Evolutionary conservation across 2,329 filamentous ascomycete genomes (phyloP).

Genomic region (Pestalotiopsis sp.): DNA sequence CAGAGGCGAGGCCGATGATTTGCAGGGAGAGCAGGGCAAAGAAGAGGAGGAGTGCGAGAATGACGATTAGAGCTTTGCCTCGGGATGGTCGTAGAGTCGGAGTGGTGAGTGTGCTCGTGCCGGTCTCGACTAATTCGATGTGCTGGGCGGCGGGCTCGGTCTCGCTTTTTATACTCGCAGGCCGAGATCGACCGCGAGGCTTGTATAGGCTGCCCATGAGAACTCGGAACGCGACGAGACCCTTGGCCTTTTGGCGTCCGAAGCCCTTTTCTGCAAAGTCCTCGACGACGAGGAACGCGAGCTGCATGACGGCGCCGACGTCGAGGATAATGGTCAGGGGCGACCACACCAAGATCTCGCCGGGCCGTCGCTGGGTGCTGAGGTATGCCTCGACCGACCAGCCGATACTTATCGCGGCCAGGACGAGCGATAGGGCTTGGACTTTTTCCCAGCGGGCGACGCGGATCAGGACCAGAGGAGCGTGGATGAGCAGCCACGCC

Average conservation of each 20-base stretch:
- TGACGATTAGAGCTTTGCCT: constrained; percentile 14
- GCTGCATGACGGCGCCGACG: constrained; percentile 20
- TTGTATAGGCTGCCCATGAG: neutral
- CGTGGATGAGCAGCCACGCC: constrained; percentile 18
- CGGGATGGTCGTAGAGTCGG: neutral
- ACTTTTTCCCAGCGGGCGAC: constrained; percentile 19
- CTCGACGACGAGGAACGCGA: constrained; percentile 15
- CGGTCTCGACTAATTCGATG: neutral
- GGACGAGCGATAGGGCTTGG: constrained; percentile 16
- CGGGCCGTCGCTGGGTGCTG: constrained; percentile 15
- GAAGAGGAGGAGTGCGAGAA: constrained; percentile 15
- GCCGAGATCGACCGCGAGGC: neutral
- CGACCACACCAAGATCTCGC: constrained; percentile 18
- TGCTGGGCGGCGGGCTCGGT: neutral
- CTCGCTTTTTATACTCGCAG: neutral
- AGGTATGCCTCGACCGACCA: constrained; percentile 17
- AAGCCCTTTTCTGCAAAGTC: neutral
- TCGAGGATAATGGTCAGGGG: constrained; percentile 17
- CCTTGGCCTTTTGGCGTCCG: neutral
- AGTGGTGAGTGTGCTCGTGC: neutral
- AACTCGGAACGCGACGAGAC: neutral
- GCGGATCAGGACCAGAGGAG: constrained; percentile 16
- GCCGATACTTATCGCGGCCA: constrained; percentile 17
- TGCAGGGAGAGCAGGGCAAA: constrained; percentile 13
- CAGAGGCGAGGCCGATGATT: constrained; percentile 15